Evolutionary conservation across 2,329 filamentous ascomycete genomes (phyloP).

Genomic region (Claviceps pazoutovae): DNA sequence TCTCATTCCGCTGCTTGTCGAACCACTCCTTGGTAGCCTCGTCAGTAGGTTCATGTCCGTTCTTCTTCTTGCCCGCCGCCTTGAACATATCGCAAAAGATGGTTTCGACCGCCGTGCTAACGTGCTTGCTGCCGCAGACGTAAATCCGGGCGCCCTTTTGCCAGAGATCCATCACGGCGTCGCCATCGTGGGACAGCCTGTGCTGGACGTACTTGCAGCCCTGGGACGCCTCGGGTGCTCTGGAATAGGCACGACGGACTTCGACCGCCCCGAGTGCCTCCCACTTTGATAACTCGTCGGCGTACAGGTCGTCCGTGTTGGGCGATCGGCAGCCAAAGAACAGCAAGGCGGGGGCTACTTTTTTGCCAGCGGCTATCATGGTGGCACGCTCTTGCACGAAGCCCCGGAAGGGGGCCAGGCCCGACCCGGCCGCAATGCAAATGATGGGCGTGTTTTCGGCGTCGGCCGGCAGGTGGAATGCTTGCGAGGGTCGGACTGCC

Average conservation of each 20-base stretch:
- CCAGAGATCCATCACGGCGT: constrained; percentile 26
- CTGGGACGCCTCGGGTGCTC: constrained; percentile 24
- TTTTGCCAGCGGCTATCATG: constrained; percentile 33
- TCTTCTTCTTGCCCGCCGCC: constrained; percentile 13
- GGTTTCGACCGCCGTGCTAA: constrained; percentile 34
- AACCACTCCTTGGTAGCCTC: constrained; percentile 33
- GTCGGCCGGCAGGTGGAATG: constrained; percentile 35
- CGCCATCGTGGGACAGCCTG: constrained; percentile 21
- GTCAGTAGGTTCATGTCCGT: constrained; percentile 17
- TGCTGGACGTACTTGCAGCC: constrained; percentile 37
- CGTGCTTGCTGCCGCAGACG: constrained; percentile 46
- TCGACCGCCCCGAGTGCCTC: constrained; percentile 43
- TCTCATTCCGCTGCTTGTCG: constrained; percentile 35
- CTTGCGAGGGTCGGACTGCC: constrained; percentile 28
- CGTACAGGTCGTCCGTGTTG: constrained; percentile 45
- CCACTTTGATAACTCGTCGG: constrained; percentile 45
- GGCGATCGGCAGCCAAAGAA: constrained; percentile 49
- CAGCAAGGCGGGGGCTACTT: constrained; percentile 46
- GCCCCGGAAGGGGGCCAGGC: constrained; percentile 48
- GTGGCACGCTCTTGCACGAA: constrained; percentile 49
- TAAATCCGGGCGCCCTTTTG: constrained; percentile 39
- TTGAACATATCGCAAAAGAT: constrained; percentile 22
- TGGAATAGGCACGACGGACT: constrained; percentile 45
- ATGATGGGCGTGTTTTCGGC: constrained; percentile 34
- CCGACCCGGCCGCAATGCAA: constrained; percentile 38